These are phyloP conservation scores for Meyerozyma carpophila DNA, from an alignment of 1,139 yeast genomes.

Conservation along the genomic window DNA sequence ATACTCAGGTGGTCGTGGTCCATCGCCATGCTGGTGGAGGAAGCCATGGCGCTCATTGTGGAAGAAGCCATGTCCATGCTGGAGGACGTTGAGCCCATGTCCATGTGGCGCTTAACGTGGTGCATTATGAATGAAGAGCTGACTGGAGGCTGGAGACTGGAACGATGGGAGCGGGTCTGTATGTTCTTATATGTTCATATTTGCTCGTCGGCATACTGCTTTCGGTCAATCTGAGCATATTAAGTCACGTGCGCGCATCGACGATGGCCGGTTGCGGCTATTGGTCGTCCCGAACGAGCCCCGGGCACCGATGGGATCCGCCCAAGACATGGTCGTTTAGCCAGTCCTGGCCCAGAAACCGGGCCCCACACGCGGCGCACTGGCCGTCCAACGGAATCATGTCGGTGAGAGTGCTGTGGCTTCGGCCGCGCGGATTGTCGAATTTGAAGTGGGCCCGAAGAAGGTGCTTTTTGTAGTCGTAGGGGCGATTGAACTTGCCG, in stretches of 20 bases:
- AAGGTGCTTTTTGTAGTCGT: conserved; percentile 44
- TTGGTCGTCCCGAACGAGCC: background rate
- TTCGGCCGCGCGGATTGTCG: conserved; percentile 40
- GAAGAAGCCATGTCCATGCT: conserved; percentile 1
- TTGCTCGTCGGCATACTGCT: background rate
- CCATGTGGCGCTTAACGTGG: background rate
- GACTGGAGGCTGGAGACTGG: too few relatives aligned
- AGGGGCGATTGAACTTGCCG: conserved; percentile 42
- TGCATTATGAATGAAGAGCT: too few relatives aligned
- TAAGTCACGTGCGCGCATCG: background rate
- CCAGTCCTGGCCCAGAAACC: conserved; percentile 37
- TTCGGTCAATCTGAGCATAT: background rate
- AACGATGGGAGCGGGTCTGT: too few relatives aligned
- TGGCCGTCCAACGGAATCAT: conserved; percentile 35
- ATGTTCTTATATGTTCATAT: background rate
- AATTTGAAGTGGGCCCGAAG: conserved; percentile 41
- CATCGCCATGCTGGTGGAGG: conserved; percentile 15
- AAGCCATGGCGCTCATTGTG: conserved; percentile 7
- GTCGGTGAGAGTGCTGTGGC: conserved; percentile 39
- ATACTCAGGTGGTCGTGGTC: conserved; percentile 14
- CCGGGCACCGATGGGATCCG: background rate
- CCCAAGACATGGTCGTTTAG: conserved; percentile 34
- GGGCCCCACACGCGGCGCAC: conserved; percentile 35
- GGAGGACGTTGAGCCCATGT: background rate
- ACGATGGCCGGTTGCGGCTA: background rate